Evolutionary conservation across 2,329 filamentous ascomycete genomes (phyloP).

Genomic region (Clarireedia homoeocarpa): DNA sequence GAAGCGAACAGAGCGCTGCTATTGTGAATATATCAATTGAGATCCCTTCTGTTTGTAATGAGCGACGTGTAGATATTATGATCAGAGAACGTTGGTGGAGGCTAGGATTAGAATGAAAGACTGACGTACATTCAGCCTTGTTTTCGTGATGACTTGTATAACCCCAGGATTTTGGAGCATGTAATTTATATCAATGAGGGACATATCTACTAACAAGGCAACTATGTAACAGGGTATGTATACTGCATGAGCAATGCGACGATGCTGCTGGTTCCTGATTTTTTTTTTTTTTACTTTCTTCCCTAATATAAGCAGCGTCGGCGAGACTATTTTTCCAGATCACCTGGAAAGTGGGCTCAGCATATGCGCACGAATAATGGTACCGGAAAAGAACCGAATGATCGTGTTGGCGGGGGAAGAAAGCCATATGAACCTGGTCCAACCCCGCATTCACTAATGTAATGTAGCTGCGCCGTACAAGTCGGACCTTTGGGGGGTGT

Average conservation of each 20-base stretch:
- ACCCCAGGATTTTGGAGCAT: no score
- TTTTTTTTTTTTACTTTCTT: no score
- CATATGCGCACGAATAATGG: not conserved
- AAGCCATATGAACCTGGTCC: no score
- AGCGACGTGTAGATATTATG: conserved; percentile 9
- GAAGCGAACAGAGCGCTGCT: conserved; percentile 1
- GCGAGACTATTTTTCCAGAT: not conserved
- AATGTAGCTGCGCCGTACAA: no score
- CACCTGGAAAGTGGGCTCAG: not conserved
- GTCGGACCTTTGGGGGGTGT: no score
- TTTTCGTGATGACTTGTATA: not conserved
- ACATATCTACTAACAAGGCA: no score
- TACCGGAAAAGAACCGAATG: no score
- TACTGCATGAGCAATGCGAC: no score
- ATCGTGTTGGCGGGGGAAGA: no score
- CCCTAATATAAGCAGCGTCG: not conserved
- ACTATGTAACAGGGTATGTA: not conserved
- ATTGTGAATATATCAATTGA: conserved; percentile 14
- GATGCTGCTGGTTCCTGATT: no score
- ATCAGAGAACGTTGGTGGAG: not conserved
- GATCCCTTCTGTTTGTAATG: conserved; percentile 2
- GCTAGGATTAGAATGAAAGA: not conserved
- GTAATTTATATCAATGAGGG: no score
- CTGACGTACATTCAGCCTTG: not conserved
- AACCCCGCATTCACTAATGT: no score